Base-by-base conservation (phyloP, 2,329 filamentous ascomycete species). In the Pezicula rhizophila region DNA sequence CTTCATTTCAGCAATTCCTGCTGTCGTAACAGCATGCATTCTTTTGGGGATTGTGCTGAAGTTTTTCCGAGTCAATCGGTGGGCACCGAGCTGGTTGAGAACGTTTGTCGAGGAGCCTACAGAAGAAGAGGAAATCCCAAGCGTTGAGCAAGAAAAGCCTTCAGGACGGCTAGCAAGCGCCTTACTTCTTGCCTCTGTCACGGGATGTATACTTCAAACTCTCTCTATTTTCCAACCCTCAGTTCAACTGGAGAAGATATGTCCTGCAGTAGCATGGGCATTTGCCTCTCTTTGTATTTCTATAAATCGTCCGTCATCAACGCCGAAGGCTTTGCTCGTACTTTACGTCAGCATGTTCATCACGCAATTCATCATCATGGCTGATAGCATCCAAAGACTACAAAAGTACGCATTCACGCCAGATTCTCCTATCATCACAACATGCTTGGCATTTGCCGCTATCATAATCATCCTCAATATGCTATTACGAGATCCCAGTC, bases 401-500 rank as follows among this genome's bases (percentile, higher is more conserved):
- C 28, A 31, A 10, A 31, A 31, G 8, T 31, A 31, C 11, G 7
- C 28, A 3, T 23, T 23, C 6, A 23, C 23, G 5, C 11, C 28
- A 31, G 8, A 31, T 31, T 31, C 28, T 12, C 28, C 28, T 12
- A 31, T 31, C 28, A 31, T 31, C 11, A 31, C 28, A 31, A 31
- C 28, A 10, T 31, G 28, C 28, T 10, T 74, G 14, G 70, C 77
- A 1, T 54, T 78, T 5, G 53, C 66, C 5, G 75, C 74, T 1
- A 68, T 84, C 6, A 37, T 73, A 2, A 56, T 79, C 12, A 77
- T 88, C 43, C 61, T 89, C 11, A 68, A 74, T 20, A 89, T 89
- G 84, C 87, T 87, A 6, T 68, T 90, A 56, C 76, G 87, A 18
- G 76, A 87, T 50, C 78, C 81, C 0, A 61, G 62, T 1, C 61